Percentiles rank a stretch among this genome's conserved stretches.
Conservation (phyloP, 106 monocot genomes). For the Platanthera guangdongensis region DNA sequence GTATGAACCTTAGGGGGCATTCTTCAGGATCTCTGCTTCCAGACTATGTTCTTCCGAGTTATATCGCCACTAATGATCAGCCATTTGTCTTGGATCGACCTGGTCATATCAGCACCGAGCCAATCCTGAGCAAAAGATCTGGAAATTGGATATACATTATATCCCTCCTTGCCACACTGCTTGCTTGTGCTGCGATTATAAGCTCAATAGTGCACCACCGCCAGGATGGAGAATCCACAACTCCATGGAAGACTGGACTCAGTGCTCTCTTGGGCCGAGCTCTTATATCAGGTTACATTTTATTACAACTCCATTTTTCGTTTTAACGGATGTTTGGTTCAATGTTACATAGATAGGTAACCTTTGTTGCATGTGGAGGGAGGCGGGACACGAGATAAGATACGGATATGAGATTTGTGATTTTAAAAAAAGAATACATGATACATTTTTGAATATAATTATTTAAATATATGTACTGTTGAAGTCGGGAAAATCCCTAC, state of each 20-base stretch:
- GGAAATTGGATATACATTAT: conserved; percentile 32
- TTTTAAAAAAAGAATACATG: too few species aligned
- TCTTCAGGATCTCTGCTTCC: conserved; percentile 2
- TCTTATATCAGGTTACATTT: conserved; percentile 46
- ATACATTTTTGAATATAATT: too few species aligned
- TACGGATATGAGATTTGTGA: too few species aligned
- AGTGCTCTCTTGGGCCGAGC: conserved; percentile 78
- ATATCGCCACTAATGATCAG: neutral
- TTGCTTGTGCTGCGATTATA: conserved; percentile 23
- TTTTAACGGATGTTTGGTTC: too few species aligned
- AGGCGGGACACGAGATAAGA: too few species aligned
- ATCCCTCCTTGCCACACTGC: conserved; percentile 15
- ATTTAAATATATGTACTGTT: too few species aligned
- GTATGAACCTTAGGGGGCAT: neutral
- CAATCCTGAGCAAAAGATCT: conserved; percentile 6
- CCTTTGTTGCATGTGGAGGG: too few species aligned
- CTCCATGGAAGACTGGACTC: conserved; percentile 65
- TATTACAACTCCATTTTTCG: too few species aligned
- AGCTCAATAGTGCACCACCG: conserved; percentile 5
- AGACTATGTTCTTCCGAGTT: conserved; percentile 2
- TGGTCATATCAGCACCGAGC: neutral
- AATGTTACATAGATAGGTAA: too few species aligned
- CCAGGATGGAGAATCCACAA: conserved; percentile 20
- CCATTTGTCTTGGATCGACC: neutral
- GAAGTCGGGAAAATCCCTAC: too few species aligned